Conservation (phyloP, 257 asterid species). For the Jaltomata sinuosa region DNA sequence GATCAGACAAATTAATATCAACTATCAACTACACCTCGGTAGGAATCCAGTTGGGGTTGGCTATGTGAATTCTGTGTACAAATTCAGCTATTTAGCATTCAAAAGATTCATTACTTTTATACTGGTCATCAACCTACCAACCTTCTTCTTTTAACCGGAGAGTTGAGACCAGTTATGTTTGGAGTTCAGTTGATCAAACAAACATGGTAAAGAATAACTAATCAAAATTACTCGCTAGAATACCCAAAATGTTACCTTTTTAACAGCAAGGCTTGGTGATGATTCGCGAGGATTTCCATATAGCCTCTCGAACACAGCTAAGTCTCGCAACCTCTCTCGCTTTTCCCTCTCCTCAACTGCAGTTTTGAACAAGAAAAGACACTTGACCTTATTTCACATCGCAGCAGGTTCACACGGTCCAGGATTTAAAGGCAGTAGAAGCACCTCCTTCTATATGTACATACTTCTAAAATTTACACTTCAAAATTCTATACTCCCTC, state of each 20-base stretch:
- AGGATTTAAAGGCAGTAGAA: not conserved
- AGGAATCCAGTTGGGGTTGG: not conserved
- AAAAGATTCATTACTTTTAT: not conserved
- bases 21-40: not conserved
- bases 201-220: not conserved
- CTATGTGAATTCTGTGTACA: not conserved
- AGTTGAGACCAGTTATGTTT: not conserved
- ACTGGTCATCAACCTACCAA: not conserved
- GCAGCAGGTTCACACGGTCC: not conserved
- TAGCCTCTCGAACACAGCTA: constrained; percentile 87
- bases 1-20: not conserved
- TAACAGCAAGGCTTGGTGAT: constrained; percentile 73
- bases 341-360: constrained; percentile 74
- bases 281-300: constrained; percentile 67
- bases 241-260: constrained; percentile 45
- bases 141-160: not conserved
- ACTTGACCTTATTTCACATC: not conserved
- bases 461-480: not conserved
- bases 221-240: not conserved
- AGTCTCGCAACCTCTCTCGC: constrained; percentile 86
- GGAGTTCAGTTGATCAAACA: not conserved
- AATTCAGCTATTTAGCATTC: not conserved
- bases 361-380: not conserved
- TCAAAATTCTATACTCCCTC: no score
- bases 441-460: not conserved